phyloP scores from a whole-genome alignment of 805 yeast genomes.

The Candida peoriensis region DNA sequence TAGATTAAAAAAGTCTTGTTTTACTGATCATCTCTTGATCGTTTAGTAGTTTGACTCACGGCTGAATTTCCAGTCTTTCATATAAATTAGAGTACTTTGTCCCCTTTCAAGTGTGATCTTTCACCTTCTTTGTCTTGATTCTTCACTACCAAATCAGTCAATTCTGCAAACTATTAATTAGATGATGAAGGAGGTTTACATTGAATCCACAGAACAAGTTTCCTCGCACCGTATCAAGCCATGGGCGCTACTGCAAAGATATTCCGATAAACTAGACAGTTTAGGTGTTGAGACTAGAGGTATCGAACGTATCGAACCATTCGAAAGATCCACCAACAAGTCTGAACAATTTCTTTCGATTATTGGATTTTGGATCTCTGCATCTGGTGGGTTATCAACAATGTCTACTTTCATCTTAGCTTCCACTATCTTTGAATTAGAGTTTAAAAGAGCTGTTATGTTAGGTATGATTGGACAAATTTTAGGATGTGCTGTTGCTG shows the following conservation, averaged over 20 bases:
- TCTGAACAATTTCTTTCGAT: slow-evolving; percentile 39
- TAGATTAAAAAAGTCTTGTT: no score
- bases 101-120: no score
- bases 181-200: slow-evolving; percentile 3
- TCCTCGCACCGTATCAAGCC: slow-evolving; percentile 13
- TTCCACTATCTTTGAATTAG: slow-evolving; percentile 63
- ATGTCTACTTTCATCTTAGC: slow-evolving; percentile 82
- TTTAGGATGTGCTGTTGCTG: slow-evolving; percentile 73
- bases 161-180: no score
- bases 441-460: slow-evolving; percentile 57
- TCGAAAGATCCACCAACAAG: slow-evolving; percentile 48
- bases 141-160: no score
- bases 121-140: no score
- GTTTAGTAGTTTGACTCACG: no score
- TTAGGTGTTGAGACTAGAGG: slow-evolving; percentile 75
- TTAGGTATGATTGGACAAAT: slow-evolving; percentile 60
- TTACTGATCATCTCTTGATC: no score
- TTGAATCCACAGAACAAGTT: slow-evolving; percentile 6
- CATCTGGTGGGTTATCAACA: slow-evolving; percentile 83
- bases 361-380: slow-evolving; percentile 76
- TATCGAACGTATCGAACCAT: slow-evolving; percentile 66
- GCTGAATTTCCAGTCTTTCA: no score
- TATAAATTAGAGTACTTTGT: no score
- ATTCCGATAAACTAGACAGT: slow-evolving; percentile 45
- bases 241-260: slow-evolving; percentile 19